Base-by-base conservation (phyloP, 495 filamentous ascomycete genomes). In the Aspergillus affinis region DNA sequence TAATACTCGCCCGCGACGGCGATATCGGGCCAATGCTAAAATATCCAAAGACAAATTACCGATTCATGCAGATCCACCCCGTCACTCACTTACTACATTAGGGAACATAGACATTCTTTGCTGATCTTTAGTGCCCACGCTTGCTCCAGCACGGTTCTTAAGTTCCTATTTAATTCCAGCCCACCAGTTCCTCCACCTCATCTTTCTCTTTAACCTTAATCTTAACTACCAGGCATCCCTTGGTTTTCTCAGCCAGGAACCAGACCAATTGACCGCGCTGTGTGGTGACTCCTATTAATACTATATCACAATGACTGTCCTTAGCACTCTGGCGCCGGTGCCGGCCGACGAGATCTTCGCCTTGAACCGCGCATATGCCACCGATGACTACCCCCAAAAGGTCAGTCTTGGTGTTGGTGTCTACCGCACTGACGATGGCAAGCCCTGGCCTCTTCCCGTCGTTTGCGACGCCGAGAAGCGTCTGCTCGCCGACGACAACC, bases 361-460 rank as follows among this genome's bases (percentile, higher is more conserved):
- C 27, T 58, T 80, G 60, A 79, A 77, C 69, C 74, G 69, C 46
- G 74, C 75, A 50, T 80, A 70, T 63, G 64, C 55, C 61, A 69
- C 65, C 53, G 77, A 82, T 58, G 53, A 72, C 46, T 57, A 62
- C 69, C 77, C 78, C 4, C 67, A 80, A 36, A 82, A 82, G 63
- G 78, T 81, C 63, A 81, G 75, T 54, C 68, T 82, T 29, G 78
- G 77, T 12, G 69, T 77, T 18, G 78, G 78, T 55, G 78, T 80
- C 32, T 83, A 82, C 70, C 78, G 80, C 54, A 82, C 81, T 48
- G 76, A 82, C 47, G 75, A 82, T 56, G 80, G 75, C 54, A 76
- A 82, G 66, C 80, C 81, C 51, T 83, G 81, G 81, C 73, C 78
- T 17, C 64, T 83, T 9, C 78, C 79, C 13, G 72, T 72, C 18